These are phyloP conservation scores for Russula emetica DNA, from an alignment of 768 basidiomycete species.

Conservation along the genomic window DNA sequence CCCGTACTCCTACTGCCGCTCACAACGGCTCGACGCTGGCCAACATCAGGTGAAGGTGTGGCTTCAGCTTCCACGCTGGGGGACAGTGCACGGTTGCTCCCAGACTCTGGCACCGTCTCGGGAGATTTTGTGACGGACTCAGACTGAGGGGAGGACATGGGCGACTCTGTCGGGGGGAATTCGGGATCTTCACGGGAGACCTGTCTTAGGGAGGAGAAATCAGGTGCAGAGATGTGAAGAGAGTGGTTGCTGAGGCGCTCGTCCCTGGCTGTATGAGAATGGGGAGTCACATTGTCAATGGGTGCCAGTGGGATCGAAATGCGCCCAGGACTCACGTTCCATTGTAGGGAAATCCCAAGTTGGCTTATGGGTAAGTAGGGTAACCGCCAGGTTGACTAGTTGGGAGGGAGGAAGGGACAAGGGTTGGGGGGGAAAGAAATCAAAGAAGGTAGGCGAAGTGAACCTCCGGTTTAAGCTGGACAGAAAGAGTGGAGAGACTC, in stretches of 20 bases:
- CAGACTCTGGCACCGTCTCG: constrained; percentile 10
- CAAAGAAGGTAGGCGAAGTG: constrained; percentile 16
- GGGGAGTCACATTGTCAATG: neutral
- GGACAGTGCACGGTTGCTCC: constrained; percentile 17
- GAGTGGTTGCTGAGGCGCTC: constrained; percentile 14
- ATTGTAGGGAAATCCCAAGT: constrained; percentile 29
- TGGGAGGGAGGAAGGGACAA: neutral
- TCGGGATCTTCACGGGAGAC: constrained; percentile 11
- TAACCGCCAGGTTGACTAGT: constrained; percentile 27
- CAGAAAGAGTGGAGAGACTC: constrained; percentile 17
- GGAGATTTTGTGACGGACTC: constrained; percentile 25
- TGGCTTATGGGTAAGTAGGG: constrained; percentile 22
- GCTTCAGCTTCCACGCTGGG: constrained; percentile 16
- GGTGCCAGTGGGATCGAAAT: neutral
- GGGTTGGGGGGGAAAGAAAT: constrained; percentile 1
- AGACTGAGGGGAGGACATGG: constrained; percentile 25
- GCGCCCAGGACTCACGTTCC: constrained; percentile 23
- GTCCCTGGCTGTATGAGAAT: constrained; percentile 21
- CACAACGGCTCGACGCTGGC: constrained; percentile 16
- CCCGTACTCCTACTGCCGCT: constrained; percentile 27
- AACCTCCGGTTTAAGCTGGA: constrained; percentile 17
- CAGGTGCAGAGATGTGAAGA: constrained; percentile 6
- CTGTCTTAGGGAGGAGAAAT: constrained; percentile 7
- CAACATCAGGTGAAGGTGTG: constrained; percentile 21
- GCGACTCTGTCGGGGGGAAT: constrained; percentile 14